Evolutionary conservation across 2,329 filamentous ascomycete genomes (phyloP).

Genomic region (Botrytis aclada): DNA sequence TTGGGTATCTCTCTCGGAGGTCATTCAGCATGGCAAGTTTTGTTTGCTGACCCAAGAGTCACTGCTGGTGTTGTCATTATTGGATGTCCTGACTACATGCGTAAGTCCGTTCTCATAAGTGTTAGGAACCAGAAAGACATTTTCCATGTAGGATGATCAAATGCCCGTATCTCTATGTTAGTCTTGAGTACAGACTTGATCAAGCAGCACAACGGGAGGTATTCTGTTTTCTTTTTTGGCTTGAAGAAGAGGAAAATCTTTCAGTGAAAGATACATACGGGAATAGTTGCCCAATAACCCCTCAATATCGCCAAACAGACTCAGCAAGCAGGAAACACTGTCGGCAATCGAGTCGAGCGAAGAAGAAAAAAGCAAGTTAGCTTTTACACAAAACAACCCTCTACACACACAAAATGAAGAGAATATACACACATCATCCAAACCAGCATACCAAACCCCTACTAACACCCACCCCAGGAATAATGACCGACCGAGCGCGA

Average conservation of each 20-base stretch:
- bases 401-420: background rate
- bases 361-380: background rate
- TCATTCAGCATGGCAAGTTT: conserved; percentile 79
- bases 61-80: conserved; percentile 77
- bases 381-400: background rate
- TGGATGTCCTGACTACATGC: conserved; percentile 83
- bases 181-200: background rate
- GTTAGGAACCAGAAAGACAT: no score
- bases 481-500: conserved; percentile 77
- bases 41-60: conserved; percentile 76
- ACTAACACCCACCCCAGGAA: conserved; percentile 27
- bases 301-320: background rate
- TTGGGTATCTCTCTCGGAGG: conserved; percentile 84
- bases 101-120: conserved; percentile 42
- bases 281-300: background rate
- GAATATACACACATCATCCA: background rate
- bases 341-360: background rate
- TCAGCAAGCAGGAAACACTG: background rate
- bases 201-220: background rate
- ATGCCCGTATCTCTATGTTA: background rate
- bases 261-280: no score
- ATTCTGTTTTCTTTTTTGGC: background rate
- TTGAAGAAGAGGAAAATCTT: no score
- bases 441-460: background rate
- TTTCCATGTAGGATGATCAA: background rate